phyloP scores from a whole-genome alignment of 805 yeast species.

The Debaryomyces tyrocola region DNA sequence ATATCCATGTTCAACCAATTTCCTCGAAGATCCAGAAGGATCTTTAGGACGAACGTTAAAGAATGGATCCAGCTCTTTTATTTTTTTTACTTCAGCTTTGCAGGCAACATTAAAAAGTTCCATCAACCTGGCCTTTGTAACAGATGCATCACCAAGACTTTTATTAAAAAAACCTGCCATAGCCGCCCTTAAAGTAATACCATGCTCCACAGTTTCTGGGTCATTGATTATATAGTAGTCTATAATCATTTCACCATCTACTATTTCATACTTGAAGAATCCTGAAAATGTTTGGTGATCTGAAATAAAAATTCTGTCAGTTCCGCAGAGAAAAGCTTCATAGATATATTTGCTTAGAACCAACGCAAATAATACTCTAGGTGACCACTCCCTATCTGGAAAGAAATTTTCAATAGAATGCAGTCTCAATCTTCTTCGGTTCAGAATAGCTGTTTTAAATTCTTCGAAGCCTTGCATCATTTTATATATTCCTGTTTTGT shows the following conservation, averaged over 20 bases:
- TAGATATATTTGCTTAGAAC: no score
- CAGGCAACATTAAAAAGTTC: no score
- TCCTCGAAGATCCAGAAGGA: background rate
- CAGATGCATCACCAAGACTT: background rate
- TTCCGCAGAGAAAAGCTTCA: no score
- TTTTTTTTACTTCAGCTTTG: background rate
- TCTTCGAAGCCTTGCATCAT: background rate
- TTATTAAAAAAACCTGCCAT: conserved; percentile 2
- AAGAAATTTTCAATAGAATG: background rate
- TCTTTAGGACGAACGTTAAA: background rate
- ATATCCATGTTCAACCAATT: no score
- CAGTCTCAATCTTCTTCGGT: background rate
- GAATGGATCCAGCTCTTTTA: background rate
- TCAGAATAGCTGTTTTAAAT: background rate
- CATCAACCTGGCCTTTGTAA: background rate
- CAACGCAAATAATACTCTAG: no score
- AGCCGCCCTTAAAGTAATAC: background rate
- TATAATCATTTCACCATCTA: conserved; percentile 3
- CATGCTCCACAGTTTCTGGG: conserved; percentile 2
- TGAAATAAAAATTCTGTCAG: no score
- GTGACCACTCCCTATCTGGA: no score
- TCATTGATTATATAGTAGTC: conserved; percentile 4
- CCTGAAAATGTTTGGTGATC: no score
- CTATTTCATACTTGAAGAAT: no score
- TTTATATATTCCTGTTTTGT: background rate